Base-by-base conservation (phyloP, 2,329 filamentous ascomycete genomes). In the Colletotrichum sp. region DNA sequence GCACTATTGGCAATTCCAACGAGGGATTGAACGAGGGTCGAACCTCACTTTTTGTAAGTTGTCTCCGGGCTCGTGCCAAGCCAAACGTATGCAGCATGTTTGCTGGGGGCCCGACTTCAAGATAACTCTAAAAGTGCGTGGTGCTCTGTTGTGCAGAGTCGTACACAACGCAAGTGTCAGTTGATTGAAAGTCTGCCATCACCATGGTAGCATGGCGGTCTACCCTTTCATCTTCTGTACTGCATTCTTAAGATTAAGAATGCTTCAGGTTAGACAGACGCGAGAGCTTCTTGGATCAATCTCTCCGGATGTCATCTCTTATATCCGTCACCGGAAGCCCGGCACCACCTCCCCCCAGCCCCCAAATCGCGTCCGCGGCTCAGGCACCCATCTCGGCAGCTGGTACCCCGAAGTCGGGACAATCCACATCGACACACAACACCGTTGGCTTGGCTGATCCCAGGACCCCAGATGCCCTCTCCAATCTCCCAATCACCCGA, bases 401-500 rank as follows among this genome's bases (percentile, higher is more conserved):
- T 52, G 34, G 44, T 72, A 69, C 32, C 64, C 73, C 69, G 44
- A 73, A 60, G 63, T 73, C 44, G 64, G 57, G 64, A 34, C 24
- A 60, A 52, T 39, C 67, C 67, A 60, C 60, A 9, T 59, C 59
- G n/a, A 71, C 57, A 10, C 44, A 49, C 9, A n/a, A 24, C 18
- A 16, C 67, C 49, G 57, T 70, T 73, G 59, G 52, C 73, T 69
- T 59, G 69, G 69, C 64, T 8, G 18, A 64, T 36, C 69, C 63
- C 55, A 34, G 68, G 59, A 73, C 59, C 16, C 21, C 39, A 32
- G 64, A 64, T 59, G 55, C 44, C 32, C 55, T 59, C 64, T 36
- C 69, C 57, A 76, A 67, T 72, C 69, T 64, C 34, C 66, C 32
- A 49, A 59, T 73, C 71, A n/a, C 39, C 72, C 60, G 67, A 75